Base-by-base conservation (phyloP, 805 yeast genomes). In the Metschnikowia cubensis region DNA sequence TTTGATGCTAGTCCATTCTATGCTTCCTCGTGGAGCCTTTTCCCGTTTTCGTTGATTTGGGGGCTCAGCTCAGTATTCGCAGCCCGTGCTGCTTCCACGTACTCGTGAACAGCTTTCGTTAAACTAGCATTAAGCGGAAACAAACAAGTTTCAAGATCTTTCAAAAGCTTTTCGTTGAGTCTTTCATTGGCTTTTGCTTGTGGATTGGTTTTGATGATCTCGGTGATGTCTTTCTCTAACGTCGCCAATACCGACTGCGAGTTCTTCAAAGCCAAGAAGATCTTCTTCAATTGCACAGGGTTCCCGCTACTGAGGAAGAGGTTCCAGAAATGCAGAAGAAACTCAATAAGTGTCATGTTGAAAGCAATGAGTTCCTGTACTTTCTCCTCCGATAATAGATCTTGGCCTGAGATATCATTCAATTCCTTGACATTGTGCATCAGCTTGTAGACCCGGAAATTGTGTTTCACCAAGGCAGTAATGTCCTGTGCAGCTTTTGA, bases 381-480 rank as follows among this genome's bases (percentile, higher is more conserved):
- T 8, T 59, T 47, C 8, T 54, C 48, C 3, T 51, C 60, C 47
- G 57, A 54, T 60, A 77, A 76, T 73, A 78, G 34, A 71, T 69
- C 62, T 64, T 56, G 50, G 29, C 52, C 56, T 1, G 47, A n/a
- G 2, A 46, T 31, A 35, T 44, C 48, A n/a, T 33, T 29, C 18
- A 45, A 22, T 13, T 59, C 67, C 35, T 51, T 58, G 35, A 56
- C 43, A 35, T 50, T 53, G 46, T 59, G 51, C 25, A 56, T 48
- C 50, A 59, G 80, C 43, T 71, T 75, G 11, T 80, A 77, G 54
- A 81, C 83, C 48, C 80, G 78, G 14, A 82, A 73, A 57, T 81
- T 82, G 39, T 70, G 68, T 55, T 76, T 74, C n/a, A 82, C 78
- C 32, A 81, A 71, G 3, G 61, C 60, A 7, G 75, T 67, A 8